Base-by-base conservation (phyloP, 495 filamentous ascomycete genomes). In the Cairneyella variabilis region DNA sequence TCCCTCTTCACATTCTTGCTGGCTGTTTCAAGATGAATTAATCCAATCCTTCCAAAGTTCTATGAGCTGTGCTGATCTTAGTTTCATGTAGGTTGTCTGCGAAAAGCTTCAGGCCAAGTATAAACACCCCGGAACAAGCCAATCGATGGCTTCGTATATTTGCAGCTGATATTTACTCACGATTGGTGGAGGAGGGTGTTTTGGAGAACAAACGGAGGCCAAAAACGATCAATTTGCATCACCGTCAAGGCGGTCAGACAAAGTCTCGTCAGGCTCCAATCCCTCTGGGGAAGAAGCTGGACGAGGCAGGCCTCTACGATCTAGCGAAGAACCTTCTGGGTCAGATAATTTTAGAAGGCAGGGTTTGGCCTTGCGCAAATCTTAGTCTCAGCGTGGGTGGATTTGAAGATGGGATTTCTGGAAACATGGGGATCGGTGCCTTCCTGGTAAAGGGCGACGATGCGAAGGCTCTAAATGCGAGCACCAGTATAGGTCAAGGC, bases 121-220 rank as follows among this genome's bases (percentile, higher is more conserved):
- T 98, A 62, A 88, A 83, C 58, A 82, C 73, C 12, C 66, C 78
- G n/a, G 90, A 93, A 21, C 89, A 95, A 66, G 95, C 84, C 2
- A 74, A 80, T 6, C 86, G 83, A 60, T 98, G 93, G 93, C 72
- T 98, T 40, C 76, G 83, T 14, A 96, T 98, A 50, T 97, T 98
- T 67, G 85, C 83, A 12, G 90, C 91, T 0, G 93, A 98, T 64
- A 95, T 98, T 46, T 92, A 87, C 70, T 84, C 85, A 18, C 83
- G 93, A 41, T 75, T 97, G 25, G 86, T 95, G 5, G 91, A 97
- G 58, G 93, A 97, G 68, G 92, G 91, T 30, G 84, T 95, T 14
- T 71, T 95, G 58, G 92, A 96, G 65, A 85, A 95, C 65, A 90
- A 84, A 69, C 81, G 93, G 23, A 78, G 91, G 50, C 93, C 93